Conservation (phyloP, 768 basidiomycete genomes). For the Solioccasus polychromus region DNA sequence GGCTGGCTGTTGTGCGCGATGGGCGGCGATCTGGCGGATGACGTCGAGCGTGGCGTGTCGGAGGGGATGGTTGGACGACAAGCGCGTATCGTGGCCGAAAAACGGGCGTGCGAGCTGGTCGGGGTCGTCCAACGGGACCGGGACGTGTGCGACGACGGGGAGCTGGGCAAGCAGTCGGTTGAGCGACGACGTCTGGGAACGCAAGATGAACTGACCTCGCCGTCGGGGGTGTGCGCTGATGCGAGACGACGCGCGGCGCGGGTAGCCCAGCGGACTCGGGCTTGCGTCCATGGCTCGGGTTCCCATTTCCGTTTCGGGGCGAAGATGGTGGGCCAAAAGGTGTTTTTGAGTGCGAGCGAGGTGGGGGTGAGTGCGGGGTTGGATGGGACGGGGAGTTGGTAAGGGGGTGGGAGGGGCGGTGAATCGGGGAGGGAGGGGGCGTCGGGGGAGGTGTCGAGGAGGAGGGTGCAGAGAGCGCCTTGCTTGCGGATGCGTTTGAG, state of each 20-base stretch:
- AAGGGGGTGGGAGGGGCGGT: slow-evolving; percentile 49
- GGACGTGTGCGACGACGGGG: slow-evolving; percentile 73
- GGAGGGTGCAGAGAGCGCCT: slow-evolving; percentile 45
- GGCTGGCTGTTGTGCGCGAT: slow-evolving; percentile 33
- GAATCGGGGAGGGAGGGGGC: slow-evolving; percentile 51
- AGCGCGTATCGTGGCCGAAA: slow-evolving; percentile 68
- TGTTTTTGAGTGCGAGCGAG: slow-evolving; percentile 63
- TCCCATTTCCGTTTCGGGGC: slow-evolving; percentile 69
- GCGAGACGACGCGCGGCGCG: slow-evolving; percentile 59
- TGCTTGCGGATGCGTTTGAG: slow-evolving; percentile 74
- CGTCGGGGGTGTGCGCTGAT: slow-evolving; percentile 43
- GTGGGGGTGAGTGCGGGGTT: slow-evolving; percentile 63
- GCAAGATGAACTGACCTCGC: slow-evolving; percentile 52
- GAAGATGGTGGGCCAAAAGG: slow-evolving; percentile 85
- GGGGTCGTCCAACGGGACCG: slow-evolving; percentile 45
- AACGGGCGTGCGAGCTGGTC: slow-evolving; percentile 34
- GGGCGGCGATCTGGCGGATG: slow-evolving; percentile 63
- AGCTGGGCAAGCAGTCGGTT: slow-evolving; percentile 48
- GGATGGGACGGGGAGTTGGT: slow-evolving; percentile 59
- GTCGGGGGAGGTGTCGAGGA: slow-evolving; percentile 42
- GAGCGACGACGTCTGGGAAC: background rate
- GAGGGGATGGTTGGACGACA: slow-evolving; percentile 68
- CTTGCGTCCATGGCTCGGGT: slow-evolving; percentile 61
- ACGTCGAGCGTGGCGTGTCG: slow-evolving; percentile 82
- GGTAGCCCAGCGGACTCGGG: slow-evolving; percentile 71